Evolutionary conservation across 2,329 filamentous ascomycete genomes (phyloP).

Genomic region (Penicillium sp.): DNA sequence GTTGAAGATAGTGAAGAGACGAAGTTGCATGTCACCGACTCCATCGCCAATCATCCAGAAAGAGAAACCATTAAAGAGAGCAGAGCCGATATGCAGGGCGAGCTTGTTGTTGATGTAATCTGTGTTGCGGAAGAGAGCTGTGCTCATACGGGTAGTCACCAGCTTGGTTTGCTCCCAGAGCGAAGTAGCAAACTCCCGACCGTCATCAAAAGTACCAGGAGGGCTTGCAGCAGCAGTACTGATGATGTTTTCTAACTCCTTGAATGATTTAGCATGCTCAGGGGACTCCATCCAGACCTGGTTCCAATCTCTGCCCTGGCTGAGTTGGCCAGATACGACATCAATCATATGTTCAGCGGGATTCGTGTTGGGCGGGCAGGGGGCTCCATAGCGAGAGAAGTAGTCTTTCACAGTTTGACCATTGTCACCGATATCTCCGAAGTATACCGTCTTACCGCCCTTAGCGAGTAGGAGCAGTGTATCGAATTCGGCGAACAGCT

Average conservation of each 20-base stretch:
- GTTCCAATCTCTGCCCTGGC: slow-evolving; percentile 16
- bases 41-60: slow-evolving; percentile 19
- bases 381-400: slow-evolving; percentile 12
- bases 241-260: slow-evolving; percentile 14
- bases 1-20: slow-evolving; percentile 18
- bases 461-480: slow-evolving; percentile 13
- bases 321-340: slow-evolving; percentile 17
- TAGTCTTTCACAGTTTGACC: slow-evolving; percentile 13
- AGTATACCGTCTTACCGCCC: slow-evolving; percentile 19
- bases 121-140: slow-evolving; percentile 13
- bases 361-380: slow-evolving; percentile 10
- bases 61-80: slow-evolving; percentile 16
- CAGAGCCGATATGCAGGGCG: slow-evolving; percentile 14
- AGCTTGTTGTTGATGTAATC: slow-evolving; percentile 18
- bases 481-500: slow-evolving; percentile 18
- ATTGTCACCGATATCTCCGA: slow-evolving; percentile 18
- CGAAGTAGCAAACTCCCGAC: slow-evolving; percentile 13
- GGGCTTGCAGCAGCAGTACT: slow-evolving; percentile 8
- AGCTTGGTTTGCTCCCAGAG: slow-evolving; percentile 14
- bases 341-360: slow-evolving; percentile 19
- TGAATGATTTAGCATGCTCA: slow-evolving; percentile 4
- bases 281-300: slow-evolving; percentile 14
- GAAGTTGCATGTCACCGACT: slow-evolving; percentile 12
- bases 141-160: slow-evolving; percentile 13
- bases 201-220: slow-evolving; percentile 15